These are phyloP conservation scores for Neurospora sublineolata DNA, from an alignment of 495 filamentous ascomycete species.

Conservation along the genomic window DNA sequence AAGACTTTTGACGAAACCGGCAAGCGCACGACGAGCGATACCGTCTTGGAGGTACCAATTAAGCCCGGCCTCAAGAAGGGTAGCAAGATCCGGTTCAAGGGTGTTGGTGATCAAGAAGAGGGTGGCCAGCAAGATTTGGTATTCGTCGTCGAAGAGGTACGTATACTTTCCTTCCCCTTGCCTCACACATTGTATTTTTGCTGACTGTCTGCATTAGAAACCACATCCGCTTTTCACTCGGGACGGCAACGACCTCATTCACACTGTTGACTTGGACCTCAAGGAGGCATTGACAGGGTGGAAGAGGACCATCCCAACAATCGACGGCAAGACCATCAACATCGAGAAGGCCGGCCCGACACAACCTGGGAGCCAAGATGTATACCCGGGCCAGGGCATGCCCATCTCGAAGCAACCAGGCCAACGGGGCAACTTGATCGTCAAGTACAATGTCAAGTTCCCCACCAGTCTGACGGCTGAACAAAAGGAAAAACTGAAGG, in stretches of 20 bases:
- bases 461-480: slow-evolving; percentile 58
- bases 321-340: slow-evolving; percentile 73
- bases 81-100: slow-evolving; percentile 94
- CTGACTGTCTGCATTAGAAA: slow-evolving; percentile 46
- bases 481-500: slow-evolving; percentile 69
- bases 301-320: slow-evolving; percentile 81
- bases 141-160: slow-evolving; percentile 87
- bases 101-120: slow-evolving; percentile 92
- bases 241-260: slow-evolving; percentile 72
- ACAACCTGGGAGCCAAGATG: slow-evolving; percentile 64
- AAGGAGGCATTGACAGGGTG: slow-evolving; percentile 97
- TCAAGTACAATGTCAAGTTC: slow-evolving; percentile 87
- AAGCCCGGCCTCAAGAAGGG: slow-evolving; percentile 91
- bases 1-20: slow-evolving; percentile 83
- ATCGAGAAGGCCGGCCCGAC: slow-evolving; percentile 74
- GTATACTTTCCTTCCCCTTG: slow-evolving; percentile 10
- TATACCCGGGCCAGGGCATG: slow-evolving; percentile 83
- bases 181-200: neutral
- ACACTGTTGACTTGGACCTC: slow-evolving; percentile 67
- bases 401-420: slow-evolving; percentile 77
- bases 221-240: slow-evolving; percentile 70
- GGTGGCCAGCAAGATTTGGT: slow-evolving; percentile 95
- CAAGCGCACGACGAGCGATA: slow-evolving; percentile 75
- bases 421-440: slow-evolving; percentile 74
- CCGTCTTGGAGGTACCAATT: slow-evolving; percentile 84